These are phyloP conservation scores for Russula lepida DNA, from an alignment of 768 basidiomycete species.

Conservation along the genomic window DNA sequence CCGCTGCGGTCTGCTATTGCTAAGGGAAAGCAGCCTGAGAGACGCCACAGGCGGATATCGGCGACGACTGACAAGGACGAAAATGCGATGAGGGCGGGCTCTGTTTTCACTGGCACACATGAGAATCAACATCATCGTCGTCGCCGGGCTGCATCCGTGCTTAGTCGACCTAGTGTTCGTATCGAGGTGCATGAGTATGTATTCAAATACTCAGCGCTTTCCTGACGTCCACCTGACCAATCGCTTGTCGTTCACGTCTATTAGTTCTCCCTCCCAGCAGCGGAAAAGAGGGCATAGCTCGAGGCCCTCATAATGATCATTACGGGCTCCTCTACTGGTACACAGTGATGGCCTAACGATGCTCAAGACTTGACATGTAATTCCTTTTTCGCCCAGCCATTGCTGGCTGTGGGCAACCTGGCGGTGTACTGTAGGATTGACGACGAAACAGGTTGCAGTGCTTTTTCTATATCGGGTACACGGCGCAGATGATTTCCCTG, in stretches of 20 bases:
- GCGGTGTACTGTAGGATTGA: constrained; percentile 12
- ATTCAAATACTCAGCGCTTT: not conserved
- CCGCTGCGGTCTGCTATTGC: constrained; percentile 8
- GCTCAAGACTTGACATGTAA: not conserved
- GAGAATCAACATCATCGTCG: constrained; percentile 5
- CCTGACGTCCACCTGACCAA: not conserved
- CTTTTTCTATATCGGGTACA: not conserved
- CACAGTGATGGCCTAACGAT: not conserved
- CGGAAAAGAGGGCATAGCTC: constrained; percentile 7
- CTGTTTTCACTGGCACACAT: constrained; percentile 7
- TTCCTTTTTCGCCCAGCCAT: not conserved
- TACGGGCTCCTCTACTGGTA: not conserved
- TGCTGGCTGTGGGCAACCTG: not conserved
- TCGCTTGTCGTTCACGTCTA: not conserved
- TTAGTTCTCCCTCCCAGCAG: constrained; percentile 6
- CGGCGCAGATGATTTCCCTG: not conserved
- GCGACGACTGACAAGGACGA: constrained; percentile 12
- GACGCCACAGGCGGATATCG: constrained; percentile 11
- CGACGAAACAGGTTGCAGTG: too few species aligned
- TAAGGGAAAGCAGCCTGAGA: constrained; percentile 13
- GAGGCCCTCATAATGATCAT: not conserved
- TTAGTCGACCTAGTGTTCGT: constrained; percentile 20
- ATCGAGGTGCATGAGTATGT: constrained; percentile 20
- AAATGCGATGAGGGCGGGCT: constrained; percentile 13
- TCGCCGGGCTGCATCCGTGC: constrained; percentile 9